Base-by-base conservation (phyloP, 306 rosid genomes). In the Rubus parviflorus region DNA sequence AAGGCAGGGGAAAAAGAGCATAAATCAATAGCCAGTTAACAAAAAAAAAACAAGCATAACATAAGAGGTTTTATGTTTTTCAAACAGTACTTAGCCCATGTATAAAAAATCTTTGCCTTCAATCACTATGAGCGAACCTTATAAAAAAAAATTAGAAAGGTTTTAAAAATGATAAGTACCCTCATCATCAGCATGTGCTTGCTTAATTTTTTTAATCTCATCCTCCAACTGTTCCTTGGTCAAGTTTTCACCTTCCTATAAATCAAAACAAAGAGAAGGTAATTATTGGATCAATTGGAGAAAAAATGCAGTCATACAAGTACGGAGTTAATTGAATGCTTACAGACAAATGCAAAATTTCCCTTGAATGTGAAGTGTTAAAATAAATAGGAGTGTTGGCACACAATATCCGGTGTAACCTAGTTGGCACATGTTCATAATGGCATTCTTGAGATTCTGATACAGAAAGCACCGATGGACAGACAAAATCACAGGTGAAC, bases 121-220 rank as follows among this genome's bases (percentile, higher is more conserved):
- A 25, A 60, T 37, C 63, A 57, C 35, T 20, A 63, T 30, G 43
- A 63, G 46, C 3, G 48, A 19, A 17, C 70, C 58, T 16, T 1
- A 30, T 14, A 6, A 30, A 30, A 12, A 14, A 14, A 30, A 62
- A 35, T 38, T 30, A 15, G 5, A 58, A 58, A 37, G 43, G 4
- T 12, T 15, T 61, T 35, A 2, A 30, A 48, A 75, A 65, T 48
- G 74, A 67, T 46, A 75, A 69, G 43, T 69, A 95, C 99, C 99
- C 83, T 95, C 94, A 74, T 95, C 99, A 78, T 88, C 97, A 72
- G 94, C 97, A 81, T 92, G 97, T 75, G 87, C 97, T 81, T 90
- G 86, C 86, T 95, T 95, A 38, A 95, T 80, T 86, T 91, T 96
- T 85, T 81, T 79, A 64, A 95, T 93, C 82, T 95, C 97, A 40